Percentiles rank a stretch among this genome's conserved stretches.
phyloP scores from a whole-genome alignment of 441 rosid species.

The Gossypium laxum region DNA sequence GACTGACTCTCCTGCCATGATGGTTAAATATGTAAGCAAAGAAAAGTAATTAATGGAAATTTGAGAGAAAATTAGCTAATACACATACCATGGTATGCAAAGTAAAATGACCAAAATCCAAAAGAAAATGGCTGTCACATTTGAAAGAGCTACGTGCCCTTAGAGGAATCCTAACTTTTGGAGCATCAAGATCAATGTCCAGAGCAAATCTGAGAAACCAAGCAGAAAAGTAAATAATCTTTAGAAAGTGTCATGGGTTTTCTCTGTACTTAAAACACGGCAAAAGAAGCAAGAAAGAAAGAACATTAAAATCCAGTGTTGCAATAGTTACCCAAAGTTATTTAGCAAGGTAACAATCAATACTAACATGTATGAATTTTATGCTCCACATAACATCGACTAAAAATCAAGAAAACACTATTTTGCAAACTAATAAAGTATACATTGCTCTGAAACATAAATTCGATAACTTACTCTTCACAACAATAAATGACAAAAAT shows the following conservation, averaged over 20 bases:
- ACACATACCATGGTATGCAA: constrained; percentile 67
- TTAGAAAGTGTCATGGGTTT: not conserved
- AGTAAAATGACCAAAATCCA: constrained; percentile 97
- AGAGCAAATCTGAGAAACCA: constrained; percentile 75
- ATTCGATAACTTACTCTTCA: not conserved
- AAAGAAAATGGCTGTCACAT: constrained; percentile 71
- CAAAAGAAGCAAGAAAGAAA: not conserved
- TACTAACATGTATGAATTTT: not conserved
- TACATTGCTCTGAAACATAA: not conserved
- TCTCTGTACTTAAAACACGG: not conserved
- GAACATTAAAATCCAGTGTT: not conserved
- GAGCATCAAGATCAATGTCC: constrained; percentile 98
- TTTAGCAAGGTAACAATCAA: not conserved
- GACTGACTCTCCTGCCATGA: constrained; percentile 60
- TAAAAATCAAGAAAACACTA: not conserved
- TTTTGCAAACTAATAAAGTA: not conserved
- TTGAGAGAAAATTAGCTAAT: constrained; percentile 15
- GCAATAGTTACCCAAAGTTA: not conserved
- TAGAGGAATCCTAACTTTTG: constrained; percentile 89
- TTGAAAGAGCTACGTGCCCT: constrained; percentile 48
- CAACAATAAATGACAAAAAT: not conserved
- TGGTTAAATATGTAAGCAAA: constrained; percentile 19
- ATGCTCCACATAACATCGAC: not conserved
- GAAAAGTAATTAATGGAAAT: constrained; percentile 16
- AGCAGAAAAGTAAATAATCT: constrained; percentile 14